phyloP scores from a whole-genome alignment of 176 grass and related monocot genomes.

The Lolium rigidum region DNA sequence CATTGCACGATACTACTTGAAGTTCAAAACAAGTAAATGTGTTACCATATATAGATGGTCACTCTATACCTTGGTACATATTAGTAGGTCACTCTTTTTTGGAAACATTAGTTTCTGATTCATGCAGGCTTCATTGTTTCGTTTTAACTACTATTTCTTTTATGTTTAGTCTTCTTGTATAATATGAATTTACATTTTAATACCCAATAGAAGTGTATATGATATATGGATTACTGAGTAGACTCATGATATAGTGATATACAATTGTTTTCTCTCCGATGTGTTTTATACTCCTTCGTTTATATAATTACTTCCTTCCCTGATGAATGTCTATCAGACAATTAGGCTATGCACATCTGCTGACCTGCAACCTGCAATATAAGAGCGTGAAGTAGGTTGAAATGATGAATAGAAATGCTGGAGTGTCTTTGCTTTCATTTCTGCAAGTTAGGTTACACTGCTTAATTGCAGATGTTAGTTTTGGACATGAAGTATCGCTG shows the following conservation, averaged over 20 bases:
- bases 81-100: background rate
- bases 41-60: slow-evolving; percentile 7
- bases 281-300: background rate
- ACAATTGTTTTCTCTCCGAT: background rate
- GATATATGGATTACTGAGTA: background rate
- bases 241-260: background rate
- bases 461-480: background rate
- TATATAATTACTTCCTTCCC: slow-evolving; percentile 1
- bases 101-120: slow-evolving; percentile 39
- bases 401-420: background rate
- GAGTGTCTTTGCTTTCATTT: slow-evolving; percentile 9
- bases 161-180: slow-evolving; percentile 7
- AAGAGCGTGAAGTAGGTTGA: background rate
- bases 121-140: slow-evolving; percentile 10
- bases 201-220: slow-evolving; percentile 10
- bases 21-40: background rate
- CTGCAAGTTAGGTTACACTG: background rate
- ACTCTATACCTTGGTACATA: background rate
- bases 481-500: background rate
- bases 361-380: slow-evolving; percentile 11
- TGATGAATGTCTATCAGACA: slow-evolving; percentile 2
- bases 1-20: slow-evolving; percentile 12
- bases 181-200: slow-evolving; percentile 1
- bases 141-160: slow-evolving; percentile 8
- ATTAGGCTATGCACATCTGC: slow-evolving; percentile 25